These are phyloP conservation scores for Pilatotrama ljubarskyi DNA, from an alignment of 768 basidiomycete species.

Conservation along the genomic window DNA sequence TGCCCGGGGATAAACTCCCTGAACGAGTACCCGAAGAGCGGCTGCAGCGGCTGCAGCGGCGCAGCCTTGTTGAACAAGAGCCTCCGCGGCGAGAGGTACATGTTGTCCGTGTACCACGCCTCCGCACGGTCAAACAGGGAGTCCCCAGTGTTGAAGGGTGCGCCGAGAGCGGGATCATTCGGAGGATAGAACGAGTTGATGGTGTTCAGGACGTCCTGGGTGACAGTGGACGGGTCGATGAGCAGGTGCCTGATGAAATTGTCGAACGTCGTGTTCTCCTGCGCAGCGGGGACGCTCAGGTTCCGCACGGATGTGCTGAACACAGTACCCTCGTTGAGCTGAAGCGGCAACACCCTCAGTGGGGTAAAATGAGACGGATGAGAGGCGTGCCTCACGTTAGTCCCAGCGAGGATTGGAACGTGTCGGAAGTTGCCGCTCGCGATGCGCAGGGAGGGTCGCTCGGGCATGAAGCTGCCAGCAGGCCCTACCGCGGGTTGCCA, in stretches of 20 bases:
- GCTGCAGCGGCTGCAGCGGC: constrained; percentile 47
- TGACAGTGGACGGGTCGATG: constrained; percentile 54
- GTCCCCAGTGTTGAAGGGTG: constrained; percentile 59
- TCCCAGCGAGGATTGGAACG: constrained; percentile 56
- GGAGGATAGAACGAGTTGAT: constrained; percentile 47
- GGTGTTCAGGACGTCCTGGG: constrained; percentile 40
- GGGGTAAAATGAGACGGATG: not conserved
- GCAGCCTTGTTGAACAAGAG: constrained; percentile 53
- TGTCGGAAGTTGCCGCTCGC: constrained; percentile 50
- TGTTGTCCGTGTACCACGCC: constrained; percentile 59
- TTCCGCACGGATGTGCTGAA: constrained; percentile 43
- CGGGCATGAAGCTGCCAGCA: constrained; percentile 47
- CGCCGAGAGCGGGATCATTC: constrained; percentile 48
- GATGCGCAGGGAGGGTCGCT: constrained; percentile 47
- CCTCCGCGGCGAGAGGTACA: constrained; percentile 53
- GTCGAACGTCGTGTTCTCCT: constrained; percentile 47
- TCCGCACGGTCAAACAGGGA: constrained; percentile 56
- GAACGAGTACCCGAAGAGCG: constrained; percentile 56
- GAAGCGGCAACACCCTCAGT: too few species aligned
- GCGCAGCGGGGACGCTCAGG: constrained; percentile 39
- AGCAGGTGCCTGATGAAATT: constrained; percentile 48
- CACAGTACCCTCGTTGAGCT: constrained; percentile 56
- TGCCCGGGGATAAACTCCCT: constrained; percentile 59
- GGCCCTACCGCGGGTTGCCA: constrained; percentile 61
- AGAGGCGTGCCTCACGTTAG: constrained; percentile 42